Conservation (phyloP, 345 rosid species). For the Lenwebbia sp. region DNA sequence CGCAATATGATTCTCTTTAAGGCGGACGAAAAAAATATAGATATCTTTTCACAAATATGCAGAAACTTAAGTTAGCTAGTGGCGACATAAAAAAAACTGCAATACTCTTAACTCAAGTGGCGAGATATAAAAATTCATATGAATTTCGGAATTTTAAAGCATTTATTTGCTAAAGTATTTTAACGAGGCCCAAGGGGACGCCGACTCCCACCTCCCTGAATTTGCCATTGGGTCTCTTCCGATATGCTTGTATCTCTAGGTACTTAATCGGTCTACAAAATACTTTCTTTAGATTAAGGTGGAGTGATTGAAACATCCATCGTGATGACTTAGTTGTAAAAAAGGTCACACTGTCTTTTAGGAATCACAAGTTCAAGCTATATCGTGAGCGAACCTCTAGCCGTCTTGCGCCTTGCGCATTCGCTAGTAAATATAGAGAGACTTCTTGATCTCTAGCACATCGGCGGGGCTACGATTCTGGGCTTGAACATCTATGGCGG, state of each 20-base stretch:
- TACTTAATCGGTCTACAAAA: background rate
- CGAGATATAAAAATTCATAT: background rate
- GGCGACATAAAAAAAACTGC: rapidly evolving
- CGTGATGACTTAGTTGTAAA: background rate
- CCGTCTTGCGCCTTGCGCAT: background rate
- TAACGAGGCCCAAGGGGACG: background rate
- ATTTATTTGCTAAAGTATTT: background rate
- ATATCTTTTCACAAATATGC: background rate
- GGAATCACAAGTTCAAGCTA: background rate
- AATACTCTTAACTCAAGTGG: background rate
- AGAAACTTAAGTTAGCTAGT: background rate
- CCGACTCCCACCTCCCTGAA: background rate
- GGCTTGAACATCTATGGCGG: background rate
- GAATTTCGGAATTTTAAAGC: background rate
- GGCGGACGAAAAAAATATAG: rapidly evolving
- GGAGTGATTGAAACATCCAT: background rate
- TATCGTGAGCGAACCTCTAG: background rate
- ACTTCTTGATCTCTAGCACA: background rate
- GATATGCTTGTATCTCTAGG: background rate
- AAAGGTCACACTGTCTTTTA: background rate
- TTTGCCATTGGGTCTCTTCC: background rate
- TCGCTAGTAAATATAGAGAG: background rate
- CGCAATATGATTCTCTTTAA: background rate
- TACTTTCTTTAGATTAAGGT: background rate
- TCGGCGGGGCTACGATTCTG: background rate